These are phyloP conservation scores for Naumovozyma castellii DNA, from an alignment of 805 yeast species.

Conservation along the genomic window DNA sequence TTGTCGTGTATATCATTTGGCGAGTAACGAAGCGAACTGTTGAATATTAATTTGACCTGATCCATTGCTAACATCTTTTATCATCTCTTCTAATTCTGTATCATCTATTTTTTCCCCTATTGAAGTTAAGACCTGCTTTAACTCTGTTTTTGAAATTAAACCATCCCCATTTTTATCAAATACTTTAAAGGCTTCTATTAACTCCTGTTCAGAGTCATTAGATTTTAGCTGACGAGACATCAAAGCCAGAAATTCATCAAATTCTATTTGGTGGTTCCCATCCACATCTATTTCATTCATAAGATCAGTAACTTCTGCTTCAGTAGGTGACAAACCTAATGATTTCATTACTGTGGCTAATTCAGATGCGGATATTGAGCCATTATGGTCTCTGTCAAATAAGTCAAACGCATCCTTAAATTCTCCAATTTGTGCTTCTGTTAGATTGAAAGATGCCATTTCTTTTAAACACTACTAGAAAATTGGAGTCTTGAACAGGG, in stretches of 20 bases:
- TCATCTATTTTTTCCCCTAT: slow-evolving; percentile 94
- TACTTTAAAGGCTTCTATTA: slow-evolving; percentile 94
- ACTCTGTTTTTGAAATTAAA: slow-evolving; percentile 85
- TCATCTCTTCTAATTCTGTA: slow-evolving; percentile 93
- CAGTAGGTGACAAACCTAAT: slow-evolving; percentile 93
- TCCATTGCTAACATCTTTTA: slow-evolving; percentile 86
- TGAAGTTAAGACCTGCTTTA: slow-evolving; percentile 89
- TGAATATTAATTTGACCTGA: slow-evolving; percentile 94
- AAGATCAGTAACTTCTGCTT: slow-evolving; percentile 87
- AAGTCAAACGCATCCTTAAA: slow-evolving; percentile 95
- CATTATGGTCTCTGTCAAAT: slow-evolving; percentile 93
- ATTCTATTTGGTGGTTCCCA: slow-evolving; percentile 82
- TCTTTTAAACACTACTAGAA: no score
- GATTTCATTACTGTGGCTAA: slow-evolving; percentile 97
- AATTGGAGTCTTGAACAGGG: no score
- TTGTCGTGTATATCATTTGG: slow-evolving; percentile 49
- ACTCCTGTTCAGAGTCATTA: slow-evolving; percentile 92
- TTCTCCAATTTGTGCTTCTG: slow-evolving; percentile 90
- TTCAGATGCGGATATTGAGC: slow-evolving; percentile 89
- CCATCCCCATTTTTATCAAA: slow-evolving; percentile 96
- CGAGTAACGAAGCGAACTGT: slow-evolving; percentile 84
- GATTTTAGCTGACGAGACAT: slow-evolving; percentile 90
- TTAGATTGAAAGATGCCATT: slow-evolving; percentile 32
- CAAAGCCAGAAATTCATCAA: slow-evolving; percentile 71
- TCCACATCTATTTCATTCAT: slow-evolving; percentile 94